phyloP scores from a whole-genome alignment of 2,329 filamentous ascomycete species.

The Pseudocercospora fijiensis region DNA sequence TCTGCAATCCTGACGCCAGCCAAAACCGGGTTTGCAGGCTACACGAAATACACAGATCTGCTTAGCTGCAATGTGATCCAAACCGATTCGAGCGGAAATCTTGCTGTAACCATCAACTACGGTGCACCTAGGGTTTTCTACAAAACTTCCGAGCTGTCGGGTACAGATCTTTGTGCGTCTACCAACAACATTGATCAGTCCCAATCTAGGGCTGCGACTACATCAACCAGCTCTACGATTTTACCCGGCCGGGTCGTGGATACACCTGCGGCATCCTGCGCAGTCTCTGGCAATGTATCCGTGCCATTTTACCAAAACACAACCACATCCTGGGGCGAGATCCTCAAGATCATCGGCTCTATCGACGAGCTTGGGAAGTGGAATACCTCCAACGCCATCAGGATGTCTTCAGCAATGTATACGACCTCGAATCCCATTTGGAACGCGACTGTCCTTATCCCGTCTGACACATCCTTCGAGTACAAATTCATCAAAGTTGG shows the following conservation, averaged over 20 bases:
- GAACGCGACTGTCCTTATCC: slow-evolving; percentile 57
- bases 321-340: slow-evolving; percentile 60
- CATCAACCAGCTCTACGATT: slow-evolving; percentile 30
- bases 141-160: slow-evolving; percentile 37
- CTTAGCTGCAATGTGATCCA: slow-evolving; percentile 47
- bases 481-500: slow-evolving; percentile 64
- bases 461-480: slow-evolving; percentile 54
- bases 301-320: slow-evolving; percentile 63
- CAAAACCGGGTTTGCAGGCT: slow-evolving; percentile 15
- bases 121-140: slow-evolving; percentile 50
- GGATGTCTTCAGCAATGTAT: slow-evolving; percentile 60
- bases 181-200: slow-evolving; percentile 12
- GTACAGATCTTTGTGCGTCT: slow-evolving; percentile 40
- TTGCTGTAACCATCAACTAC: slow-evolving; percentile 46
- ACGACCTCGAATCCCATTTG: slow-evolving; percentile 61
- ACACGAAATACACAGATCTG: slow-evolving; percentile 39
- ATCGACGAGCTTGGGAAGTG: slow-evolving; percentile 60
- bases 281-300: slow-evolving; percentile 44
- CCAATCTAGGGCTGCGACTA: background rate
- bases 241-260: slow-evolving; percentile 34
- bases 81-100: slow-evolving; percentile 44
- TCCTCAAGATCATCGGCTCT: slow-evolving; percentile 64
- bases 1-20: slow-evolving; percentile 10
- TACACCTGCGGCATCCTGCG: slow-evolving; percentile 19
- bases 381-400: slow-evolving; percentile 54